Conservation (phyloP, 345 rosid genomes). For the Laguncularia racemosa region DNA sequence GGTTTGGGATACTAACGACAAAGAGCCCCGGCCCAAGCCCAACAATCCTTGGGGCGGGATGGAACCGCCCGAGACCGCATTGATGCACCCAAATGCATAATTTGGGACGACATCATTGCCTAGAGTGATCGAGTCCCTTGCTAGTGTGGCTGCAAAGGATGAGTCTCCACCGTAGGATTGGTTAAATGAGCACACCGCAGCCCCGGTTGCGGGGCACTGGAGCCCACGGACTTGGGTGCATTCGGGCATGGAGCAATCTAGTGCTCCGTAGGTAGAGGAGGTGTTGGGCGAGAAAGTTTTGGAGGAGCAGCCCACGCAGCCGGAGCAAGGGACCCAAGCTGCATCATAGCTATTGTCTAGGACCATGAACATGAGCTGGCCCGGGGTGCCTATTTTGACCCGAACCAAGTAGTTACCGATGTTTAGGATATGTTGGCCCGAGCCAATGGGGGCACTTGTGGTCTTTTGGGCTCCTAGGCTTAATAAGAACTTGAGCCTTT, state of each 20-base stretch:
- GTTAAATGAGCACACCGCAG: constrained; percentile 53
- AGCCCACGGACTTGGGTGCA: constrained; percentile 65
- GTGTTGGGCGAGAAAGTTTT: constrained; percentile 37
- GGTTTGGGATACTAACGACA: constrained; percentile 61
- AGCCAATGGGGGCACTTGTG: constrained; percentile 53
- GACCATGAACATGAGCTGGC: constrained; percentile 75
- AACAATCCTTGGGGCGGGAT: constrained; percentile 76
- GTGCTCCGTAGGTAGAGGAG: constrained; percentile 42
- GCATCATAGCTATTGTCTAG: constrained; percentile 71
- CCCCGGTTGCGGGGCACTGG: constrained; percentile 49
- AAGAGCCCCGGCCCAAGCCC: constrained; percentile 83
- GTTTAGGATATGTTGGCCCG: constrained; percentile 45
- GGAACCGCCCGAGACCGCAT: constrained; percentile 42
- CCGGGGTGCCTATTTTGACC: constrained; percentile 70
- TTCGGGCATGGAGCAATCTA: constrained; percentile 63
- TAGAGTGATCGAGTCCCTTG: constrained; percentile 46
- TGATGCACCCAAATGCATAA: constrained; percentile 63
- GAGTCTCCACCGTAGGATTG: constrained; percentile 86
- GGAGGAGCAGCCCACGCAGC: constrained; percentile 58
- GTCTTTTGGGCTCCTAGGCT: constrained; percentile 40
- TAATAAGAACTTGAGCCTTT: constrained; percentile 51
- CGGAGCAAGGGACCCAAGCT: constrained; percentile 75
- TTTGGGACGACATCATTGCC: constrained; percentile 39
- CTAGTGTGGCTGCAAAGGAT: constrained; percentile 55
- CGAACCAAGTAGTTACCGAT: constrained; percentile 62